These are phyloP conservation scores for Eucalyptus fibrosa DNA, from an alignment of 345 rosid genomes.

Conservation along the genomic window DNA sequence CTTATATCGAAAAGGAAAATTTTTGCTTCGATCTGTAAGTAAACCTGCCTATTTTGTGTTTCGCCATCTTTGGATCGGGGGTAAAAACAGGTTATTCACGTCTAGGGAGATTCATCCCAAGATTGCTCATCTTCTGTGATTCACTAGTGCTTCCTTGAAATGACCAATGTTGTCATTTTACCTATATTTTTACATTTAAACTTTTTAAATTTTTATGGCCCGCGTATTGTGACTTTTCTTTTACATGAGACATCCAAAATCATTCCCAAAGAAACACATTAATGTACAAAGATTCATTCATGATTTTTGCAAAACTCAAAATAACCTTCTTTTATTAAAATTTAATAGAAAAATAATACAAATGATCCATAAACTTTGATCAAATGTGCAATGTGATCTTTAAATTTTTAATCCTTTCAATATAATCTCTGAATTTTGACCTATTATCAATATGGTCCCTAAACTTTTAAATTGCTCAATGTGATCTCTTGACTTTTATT, in stretches of 20 bases:
- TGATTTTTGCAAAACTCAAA: neutral
- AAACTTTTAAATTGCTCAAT: no score
- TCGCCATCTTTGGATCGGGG: neutral
- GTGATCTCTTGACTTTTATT: no score
- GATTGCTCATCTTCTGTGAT: neutral
- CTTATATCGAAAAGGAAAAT: neutral
- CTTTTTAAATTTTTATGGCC: neutral
- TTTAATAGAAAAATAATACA: neutral
- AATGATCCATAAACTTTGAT: no score
- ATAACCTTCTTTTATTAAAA: neutral
- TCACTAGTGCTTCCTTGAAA: neutral
- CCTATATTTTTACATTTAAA: neutral
- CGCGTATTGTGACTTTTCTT: neutral
- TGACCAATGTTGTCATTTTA: neutral
- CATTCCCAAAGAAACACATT: neutral
- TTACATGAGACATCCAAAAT: neutral
- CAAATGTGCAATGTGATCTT: no score
- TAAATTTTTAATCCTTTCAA: no score
- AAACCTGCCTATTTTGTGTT: neutral
- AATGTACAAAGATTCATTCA: neutral
- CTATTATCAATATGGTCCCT: no score
- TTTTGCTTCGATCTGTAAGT: no score
- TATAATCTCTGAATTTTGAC: accelerated
- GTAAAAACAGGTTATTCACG: neutral
- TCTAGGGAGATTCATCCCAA: neutral